A percentile compares a stretch with the other conserved stretches of the same genome.
Evolutionary conservation across 1,284 basidiomycete genomes (phyloP).

Genomic region (Puccinia polysora): DNA sequence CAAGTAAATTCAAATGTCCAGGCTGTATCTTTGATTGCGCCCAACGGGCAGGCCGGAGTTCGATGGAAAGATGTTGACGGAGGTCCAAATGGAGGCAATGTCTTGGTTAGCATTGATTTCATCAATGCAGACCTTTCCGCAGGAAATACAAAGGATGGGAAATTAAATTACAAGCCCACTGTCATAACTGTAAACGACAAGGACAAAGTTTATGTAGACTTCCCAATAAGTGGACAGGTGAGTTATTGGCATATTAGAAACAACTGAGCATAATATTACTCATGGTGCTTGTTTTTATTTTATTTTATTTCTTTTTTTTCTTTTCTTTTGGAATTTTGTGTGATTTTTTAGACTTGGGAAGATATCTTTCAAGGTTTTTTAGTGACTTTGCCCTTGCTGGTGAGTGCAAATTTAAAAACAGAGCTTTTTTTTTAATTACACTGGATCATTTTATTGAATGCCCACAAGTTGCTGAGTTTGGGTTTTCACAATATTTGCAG

Average conservation of each 20-base stretch:
- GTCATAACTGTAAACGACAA: slow-evolving; percentile 21
- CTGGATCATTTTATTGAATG: not conserved
- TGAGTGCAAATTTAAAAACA: not conserved
- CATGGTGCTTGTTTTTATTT: not conserved
- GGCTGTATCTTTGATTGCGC: not conserved
- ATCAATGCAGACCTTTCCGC: slow-evolving; percentile 12
- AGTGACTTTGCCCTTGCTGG: slow-evolving; percentile 5
- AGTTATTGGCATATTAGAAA: slow-evolving; percentile 7
- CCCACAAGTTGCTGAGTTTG: not conserved
- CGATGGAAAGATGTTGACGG: slow-evolving; percentile 12
- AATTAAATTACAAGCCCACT: slow-evolving; percentile 9
- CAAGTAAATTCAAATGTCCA: not conserved
- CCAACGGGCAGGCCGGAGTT: not conserved
- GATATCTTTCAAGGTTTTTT: slow-evolving; percentile 26
- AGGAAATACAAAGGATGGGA: not conserved
- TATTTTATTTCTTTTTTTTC: not conserved
- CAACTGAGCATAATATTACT: no score
- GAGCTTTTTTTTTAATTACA: no score
- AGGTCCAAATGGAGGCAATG: not conserved
- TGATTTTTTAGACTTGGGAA: slow-evolving; percentile 17
- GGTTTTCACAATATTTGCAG: not conserved
- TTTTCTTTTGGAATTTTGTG: not conserved
- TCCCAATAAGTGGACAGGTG: slow-evolving; percentile 35
- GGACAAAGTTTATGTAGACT: not conserved
- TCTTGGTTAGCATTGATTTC: slow-evolving; percentile 38